Evolutionary conservation across 345 rosid species (phyloP), one percentile per base, ranked within the genome.

Genomic region (Camelina sativa): DNA sequence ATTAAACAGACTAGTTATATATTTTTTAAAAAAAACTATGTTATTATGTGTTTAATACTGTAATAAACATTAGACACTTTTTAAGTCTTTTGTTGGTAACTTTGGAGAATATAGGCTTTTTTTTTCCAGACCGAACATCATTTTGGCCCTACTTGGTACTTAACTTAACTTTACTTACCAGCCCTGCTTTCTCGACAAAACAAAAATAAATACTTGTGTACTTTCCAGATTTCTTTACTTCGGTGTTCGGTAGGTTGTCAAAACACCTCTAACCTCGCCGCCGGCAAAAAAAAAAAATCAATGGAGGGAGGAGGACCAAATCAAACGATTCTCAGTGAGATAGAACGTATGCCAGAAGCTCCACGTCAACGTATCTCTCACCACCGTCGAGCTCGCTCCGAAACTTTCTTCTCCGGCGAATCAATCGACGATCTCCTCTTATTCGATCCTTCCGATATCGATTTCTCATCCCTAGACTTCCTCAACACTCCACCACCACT

Each of bases 381-480:
- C 69, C 98, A 93, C 86, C 86, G 98, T 17, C 80, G 98, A 51
- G 96, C 98, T 16, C 94, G 86, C 82, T 93, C 98, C 60, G 98
- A 93, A 71, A 89, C 89, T 64, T 74, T 92, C 68, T 93, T 88
- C 86, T 90, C 96, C 69, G 92, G 73, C 40, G 80, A 71, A 65
- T 77, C 80, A 10, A 81, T 86, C 79, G 97, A 93, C 79, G 97
- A 93, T 85, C 84, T 91, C 57, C 92, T 91, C 69, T 85, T 86
- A 57, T 93, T 93, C 78, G 93, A 93, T 76, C 83, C 92, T 40
- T 86, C 91, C 60, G 98, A 90, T 83, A 80, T 88, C 35, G 96
- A 91, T 84, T 86, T 91, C 65, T 83, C 98, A 60, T 67, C 90
- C 46, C 86, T 91, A 35, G 92, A 91, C 84, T 85, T 89, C 77